Evolutionary conservation across 305 asterid genomes (phyloP).

Genomic region (Nicotiana rustica): DNA sequence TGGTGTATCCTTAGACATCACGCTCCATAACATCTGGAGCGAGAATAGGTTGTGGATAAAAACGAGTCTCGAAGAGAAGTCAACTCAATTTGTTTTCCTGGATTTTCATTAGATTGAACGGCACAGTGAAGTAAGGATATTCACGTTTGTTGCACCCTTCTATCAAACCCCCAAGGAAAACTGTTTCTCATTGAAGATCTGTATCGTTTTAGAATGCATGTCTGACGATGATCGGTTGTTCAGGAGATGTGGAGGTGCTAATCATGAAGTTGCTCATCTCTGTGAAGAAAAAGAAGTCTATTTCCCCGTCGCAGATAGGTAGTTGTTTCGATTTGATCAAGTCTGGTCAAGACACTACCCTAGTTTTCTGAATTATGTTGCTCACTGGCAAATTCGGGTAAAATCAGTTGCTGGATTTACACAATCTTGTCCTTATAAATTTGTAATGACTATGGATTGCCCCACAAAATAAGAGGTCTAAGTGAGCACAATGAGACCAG

Average conservation of each 20-base stretch:
- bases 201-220: conserved; percentile 69
- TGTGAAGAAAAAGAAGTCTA: conserved; percentile 56
- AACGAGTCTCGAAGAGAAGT: conserved; percentile 51
- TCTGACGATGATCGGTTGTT: conserved; percentile 42
- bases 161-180: conserved; percentile 59
- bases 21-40: conserved; percentile 51
- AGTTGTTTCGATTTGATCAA: conserved; percentile 13
- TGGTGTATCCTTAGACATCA: conserved; percentile 72
- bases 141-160: conserved; percentile 64
- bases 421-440: background rate
- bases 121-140: conserved; percentile 51
- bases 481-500: background rate
- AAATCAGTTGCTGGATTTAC: background rate
- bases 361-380: conserved; percentile 14
- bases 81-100: conserved; percentile 68
- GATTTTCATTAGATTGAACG: conserved; percentile 59
- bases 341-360: background rate
- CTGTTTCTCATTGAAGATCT: conserved; percentile 62
- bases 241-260: conserved; percentile 52
- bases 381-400: conserved; percentile 11
- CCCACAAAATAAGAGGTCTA: background rate
- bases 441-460: background rate
- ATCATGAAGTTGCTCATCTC: conserved; percentile 44
- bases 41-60: conserved; percentile 73
- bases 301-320: conserved; percentile 48